Evolutionary conservation across 1,284 basidiomycete genomes (phyloP).

Genomic region (Cutaneotrichosporon sp.): DNA sequence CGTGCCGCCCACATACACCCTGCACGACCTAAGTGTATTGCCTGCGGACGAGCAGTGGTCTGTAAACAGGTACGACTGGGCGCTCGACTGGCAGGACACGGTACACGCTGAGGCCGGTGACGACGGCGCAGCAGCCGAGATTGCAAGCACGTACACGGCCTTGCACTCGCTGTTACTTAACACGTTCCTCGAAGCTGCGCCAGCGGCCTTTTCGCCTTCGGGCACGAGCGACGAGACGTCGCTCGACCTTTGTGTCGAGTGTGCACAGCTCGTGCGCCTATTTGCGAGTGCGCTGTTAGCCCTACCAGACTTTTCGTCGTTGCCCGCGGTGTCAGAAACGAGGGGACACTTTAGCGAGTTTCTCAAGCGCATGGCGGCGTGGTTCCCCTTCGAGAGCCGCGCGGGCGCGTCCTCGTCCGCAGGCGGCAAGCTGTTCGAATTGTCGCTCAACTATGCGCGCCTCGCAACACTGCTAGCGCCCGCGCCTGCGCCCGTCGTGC

Average conservation of each 20-base stretch:
- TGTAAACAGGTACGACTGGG: constrained; percentile 7
- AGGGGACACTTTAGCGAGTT: constrained; percentile 30
- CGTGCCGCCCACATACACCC: constrained; percentile 6
- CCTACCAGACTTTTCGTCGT: neutral
- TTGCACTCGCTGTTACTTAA: constrained; percentile 70
- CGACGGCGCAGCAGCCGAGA: neutral
- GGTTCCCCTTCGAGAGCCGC: constrained; percentile 65
- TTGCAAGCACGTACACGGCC: constrained; percentile 47
- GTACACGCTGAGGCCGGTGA: neutral
- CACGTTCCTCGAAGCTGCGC: constrained; percentile 77
- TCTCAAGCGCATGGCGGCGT: constrained; percentile 57
- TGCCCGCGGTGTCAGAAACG: constrained; percentile 15
- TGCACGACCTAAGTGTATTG: constrained; percentile 8
- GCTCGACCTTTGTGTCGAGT: constrained; percentile 59
- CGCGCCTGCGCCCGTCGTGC: constrained; percentile 15
- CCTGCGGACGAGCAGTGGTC: constrained; percentile 13
- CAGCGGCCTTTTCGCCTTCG: constrained; percentile 65
- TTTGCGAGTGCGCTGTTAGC: constrained; percentile 60
- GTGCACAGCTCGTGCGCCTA: constrained; percentile 59
- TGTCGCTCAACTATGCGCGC: constrained; percentile 55
- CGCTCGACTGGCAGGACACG: constrained; percentile 6
- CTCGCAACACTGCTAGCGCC: constrained; percentile 33
- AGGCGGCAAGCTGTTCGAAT: constrained; percentile 44
- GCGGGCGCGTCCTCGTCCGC: constrained; percentile 3
- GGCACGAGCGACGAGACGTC: constrained; percentile 48